phyloP scores from a whole-genome alignment of 768 basidiomycete species.

The Suillus tomentosus region DNA sequence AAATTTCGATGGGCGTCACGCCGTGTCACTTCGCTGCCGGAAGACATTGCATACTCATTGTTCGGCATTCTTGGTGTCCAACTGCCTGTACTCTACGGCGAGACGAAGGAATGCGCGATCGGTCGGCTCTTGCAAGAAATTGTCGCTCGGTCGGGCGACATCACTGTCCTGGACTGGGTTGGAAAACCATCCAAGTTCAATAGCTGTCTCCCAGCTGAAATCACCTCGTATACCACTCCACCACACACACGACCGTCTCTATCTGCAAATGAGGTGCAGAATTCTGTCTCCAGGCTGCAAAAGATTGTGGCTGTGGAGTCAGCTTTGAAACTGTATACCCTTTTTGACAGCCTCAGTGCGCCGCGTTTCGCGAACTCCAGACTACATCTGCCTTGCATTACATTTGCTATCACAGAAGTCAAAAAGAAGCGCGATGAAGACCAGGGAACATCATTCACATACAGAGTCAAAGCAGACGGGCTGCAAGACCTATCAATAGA shows the following conservation, averaged over 20 bases:
- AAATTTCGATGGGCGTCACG: neutral
- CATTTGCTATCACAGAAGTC: neutral
- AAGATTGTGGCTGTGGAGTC: neutral
- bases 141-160: neutral
- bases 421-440: neutral
- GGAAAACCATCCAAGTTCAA: neutral
- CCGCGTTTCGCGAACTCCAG: slow-evolving; percentile 1
- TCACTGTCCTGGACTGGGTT: neutral
- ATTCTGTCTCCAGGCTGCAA: neutral
- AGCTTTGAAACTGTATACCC: neutral
- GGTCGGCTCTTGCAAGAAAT: neutral
- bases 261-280: neutral
- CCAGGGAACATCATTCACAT: neutral
- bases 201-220: neutral
- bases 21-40: neutral
- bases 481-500: neutral
- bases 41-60: slow-evolving; percentile 1
- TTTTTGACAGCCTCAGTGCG: neutral
- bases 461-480: neutral
- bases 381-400: neutral
- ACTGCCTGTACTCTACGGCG: neutral
- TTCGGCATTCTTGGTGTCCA: neutral
- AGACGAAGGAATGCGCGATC: neutral
- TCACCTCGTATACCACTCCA: neutral
- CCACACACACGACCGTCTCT: neutral